Evolutionary conservation across 1,139 yeast genomes (phyloP).

Genomic region (Candida sp.): DNA sequence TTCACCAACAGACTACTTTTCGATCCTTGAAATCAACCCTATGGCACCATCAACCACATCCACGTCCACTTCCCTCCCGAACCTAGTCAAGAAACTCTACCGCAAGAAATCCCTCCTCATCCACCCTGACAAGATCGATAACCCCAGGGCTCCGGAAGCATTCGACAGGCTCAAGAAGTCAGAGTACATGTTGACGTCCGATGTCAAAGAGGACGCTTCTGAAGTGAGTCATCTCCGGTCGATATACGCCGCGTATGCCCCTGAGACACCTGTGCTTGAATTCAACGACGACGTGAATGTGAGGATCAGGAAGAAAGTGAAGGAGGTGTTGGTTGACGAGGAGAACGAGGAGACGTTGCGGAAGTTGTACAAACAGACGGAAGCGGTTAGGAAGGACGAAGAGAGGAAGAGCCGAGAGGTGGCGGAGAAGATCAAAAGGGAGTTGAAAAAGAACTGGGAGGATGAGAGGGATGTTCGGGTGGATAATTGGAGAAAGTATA

Average conservation of each 20-base stretch:
- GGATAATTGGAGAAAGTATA: slow-evolving; percentile 61
- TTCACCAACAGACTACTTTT: slow-evolving; percentile 56
- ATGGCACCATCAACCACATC: slow-evolving; percentile 17
- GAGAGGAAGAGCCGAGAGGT: slow-evolving; percentile 36
- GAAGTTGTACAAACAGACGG: slow-evolving; percentile 31
- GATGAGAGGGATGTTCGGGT: slow-evolving; percentile 63
- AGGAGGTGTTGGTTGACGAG: slow-evolving; percentile 37
- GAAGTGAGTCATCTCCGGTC: slow-evolving; percentile 43
- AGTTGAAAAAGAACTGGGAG: slow-evolving; percentile 62
- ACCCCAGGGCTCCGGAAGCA: slow-evolving; percentile 62
- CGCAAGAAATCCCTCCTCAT: slow-evolving; percentile 64
- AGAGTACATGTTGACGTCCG: slow-evolving; percentile 25
- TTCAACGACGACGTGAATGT: slow-evolving; percentile 8
- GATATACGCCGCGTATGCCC: slow-evolving; percentile 41
- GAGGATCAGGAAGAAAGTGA: slow-evolving; percentile 22
- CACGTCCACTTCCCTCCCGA: slow-evolving; percentile 9
- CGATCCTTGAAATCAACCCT: slow-evolving; percentile 59
- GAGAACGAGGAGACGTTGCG: slow-evolving; percentile 35
- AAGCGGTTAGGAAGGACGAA: slow-evolving; percentile 29
- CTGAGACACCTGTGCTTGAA: not conserved
- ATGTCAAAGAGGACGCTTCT: slow-evolving; percentile 18
- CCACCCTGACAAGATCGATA: slow-evolving; percentile 70
- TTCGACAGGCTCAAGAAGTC: slow-evolving; percentile 56
- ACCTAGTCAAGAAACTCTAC: slow-evolving; percentile 49
- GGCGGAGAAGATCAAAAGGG: slow-evolving; percentile 41